Percentiles rank a stretch among this genome's conserved stretches.
phyloP scores from a whole-genome alignment of 2,329 filamentous ascomycete species.

The Hypoxylon sp. region DNA sequence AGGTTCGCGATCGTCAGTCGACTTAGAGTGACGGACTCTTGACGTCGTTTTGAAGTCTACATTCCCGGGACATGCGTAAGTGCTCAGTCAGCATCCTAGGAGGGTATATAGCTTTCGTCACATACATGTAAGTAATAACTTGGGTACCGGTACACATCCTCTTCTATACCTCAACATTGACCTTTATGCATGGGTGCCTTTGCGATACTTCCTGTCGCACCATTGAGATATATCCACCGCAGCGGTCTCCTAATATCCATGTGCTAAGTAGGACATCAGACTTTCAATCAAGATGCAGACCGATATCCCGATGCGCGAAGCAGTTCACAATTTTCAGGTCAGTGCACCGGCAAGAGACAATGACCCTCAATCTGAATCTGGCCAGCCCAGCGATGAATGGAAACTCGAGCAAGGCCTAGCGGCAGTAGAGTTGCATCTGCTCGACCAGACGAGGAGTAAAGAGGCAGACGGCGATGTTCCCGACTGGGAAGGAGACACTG shows the following conservation, averaged over 20 bases:
- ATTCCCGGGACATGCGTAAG: neutral
- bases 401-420: slow-evolving; percentile 45
- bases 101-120: neutral
- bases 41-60: slow-evolving; percentile 5
- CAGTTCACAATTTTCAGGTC: slow-evolving; percentile 36
- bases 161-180: neutral
- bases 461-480: slow-evolving; percentile 4
- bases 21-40: slow-evolving; percentile 17
- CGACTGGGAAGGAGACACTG: slow-evolving; percentile 1
- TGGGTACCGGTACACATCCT: too few relatives aligned
- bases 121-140: neutral
- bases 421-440: slow-evolving; percentile 41
- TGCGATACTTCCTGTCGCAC: neutral
- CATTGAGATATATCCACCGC: neutral
- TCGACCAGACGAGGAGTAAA: slow-evolving; percentile 43
- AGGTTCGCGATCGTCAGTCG: neutral
- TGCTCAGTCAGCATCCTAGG: neutral
- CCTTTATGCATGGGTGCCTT: neutral
- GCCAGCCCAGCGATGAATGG: slow-evolving; percentile 46
- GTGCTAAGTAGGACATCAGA: neutral
- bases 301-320: slow-evolving; percentile 42
- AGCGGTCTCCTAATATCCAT: neutral
- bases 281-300: slow-evolving; percentile 40
- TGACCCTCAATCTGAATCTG: neutral
- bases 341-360: neutral